phyloP scores from a whole-genome alignment of 345 rosid genomes.

The Lepidium sativum region DNA sequence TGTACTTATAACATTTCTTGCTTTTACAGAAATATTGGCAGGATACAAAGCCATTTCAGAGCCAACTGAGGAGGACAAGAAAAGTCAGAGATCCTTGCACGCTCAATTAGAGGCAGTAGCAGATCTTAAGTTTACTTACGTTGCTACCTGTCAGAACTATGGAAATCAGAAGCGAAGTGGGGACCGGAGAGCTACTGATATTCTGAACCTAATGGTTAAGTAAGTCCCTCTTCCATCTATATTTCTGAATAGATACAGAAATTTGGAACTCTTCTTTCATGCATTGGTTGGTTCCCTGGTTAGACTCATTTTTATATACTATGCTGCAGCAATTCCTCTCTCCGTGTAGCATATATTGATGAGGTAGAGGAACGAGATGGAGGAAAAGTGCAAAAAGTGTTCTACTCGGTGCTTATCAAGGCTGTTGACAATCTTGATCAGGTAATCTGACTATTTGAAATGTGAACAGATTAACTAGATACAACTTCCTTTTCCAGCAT shows the following conservation, averaged over 20 bases:
- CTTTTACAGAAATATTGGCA: conserved; percentile 70
- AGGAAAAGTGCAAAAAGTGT: conserved; percentile 63
- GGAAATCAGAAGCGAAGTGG: conserved; percentile 93
- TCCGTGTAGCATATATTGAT: conserved; percentile 93
- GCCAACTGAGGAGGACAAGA: conserved; percentile 90
- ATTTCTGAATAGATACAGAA: conserved; percentile 1
- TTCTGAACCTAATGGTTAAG: conserved; percentile 96
- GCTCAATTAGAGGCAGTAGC: conserved; percentile 91
- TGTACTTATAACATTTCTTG: conserved; percentile 8
- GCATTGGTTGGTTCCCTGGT: conserved; percentile 3
- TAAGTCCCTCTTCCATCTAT: conserved; percentile 34
- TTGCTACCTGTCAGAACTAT: conserved; percentile 93
- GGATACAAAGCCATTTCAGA: conserved; percentile 84
- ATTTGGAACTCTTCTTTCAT: neutral
- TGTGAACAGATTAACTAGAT: neutral
- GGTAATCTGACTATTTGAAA: conserved; percentile 35
- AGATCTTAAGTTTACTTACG: conserved; percentile 90
- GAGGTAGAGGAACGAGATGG: conserved; percentile 91
- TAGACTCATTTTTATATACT: conserved; percentile 18
- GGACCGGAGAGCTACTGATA: conserved; percentile 92
- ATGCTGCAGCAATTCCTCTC: conserved; percentile 72
- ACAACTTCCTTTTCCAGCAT: neutral
- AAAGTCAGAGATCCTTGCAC: conserved; percentile 74
- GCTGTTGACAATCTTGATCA: conserved; percentile 89
- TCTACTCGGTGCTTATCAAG: conserved; percentile 85